phyloP scores from a whole-genome alignment of 257 asterid species.

The Solanum appendiculatum region DNA sequence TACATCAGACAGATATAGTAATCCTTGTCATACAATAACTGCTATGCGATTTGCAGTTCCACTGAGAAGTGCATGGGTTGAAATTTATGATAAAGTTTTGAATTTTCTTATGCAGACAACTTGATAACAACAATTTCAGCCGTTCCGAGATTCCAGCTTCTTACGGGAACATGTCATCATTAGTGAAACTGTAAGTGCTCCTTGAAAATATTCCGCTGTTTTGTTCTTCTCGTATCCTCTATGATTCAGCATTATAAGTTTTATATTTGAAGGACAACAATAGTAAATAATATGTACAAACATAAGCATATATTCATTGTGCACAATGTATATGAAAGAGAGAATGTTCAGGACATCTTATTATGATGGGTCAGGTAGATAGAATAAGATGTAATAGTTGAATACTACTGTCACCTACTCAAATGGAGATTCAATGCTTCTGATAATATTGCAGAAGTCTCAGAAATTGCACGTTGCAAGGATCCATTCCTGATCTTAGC shows the following conservation, averaged over 20 bases:
- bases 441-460: constrained; percentile 28
- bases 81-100: not conserved
- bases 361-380: not conserved
- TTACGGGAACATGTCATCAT: constrained; percentile 20
- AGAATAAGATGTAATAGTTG: not conserved
- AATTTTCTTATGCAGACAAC: constrained; percentile 18
- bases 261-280: not conserved
- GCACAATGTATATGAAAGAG: not conserved
- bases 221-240: not conserved
- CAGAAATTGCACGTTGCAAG: constrained; percentile 37
- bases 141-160: constrained; percentile 31
- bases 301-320: not conserved
- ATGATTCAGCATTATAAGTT: not conserved
- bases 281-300: not conserved
- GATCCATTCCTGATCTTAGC: constrained; percentile 38
- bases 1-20: not conserved
- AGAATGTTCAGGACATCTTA: not conserved
- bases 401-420: not conserved
- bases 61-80: not conserved
- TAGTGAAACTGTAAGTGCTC: constrained; percentile 28
- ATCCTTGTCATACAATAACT: not conserved
- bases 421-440: not conserved
- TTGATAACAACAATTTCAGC: constrained; percentile 39
- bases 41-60: not conserved
- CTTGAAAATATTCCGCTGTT: not conserved